Base-by-base conservation (phyloP, 495 filamentous ascomycete species). In the Tuber umbilicatum region DNA sequence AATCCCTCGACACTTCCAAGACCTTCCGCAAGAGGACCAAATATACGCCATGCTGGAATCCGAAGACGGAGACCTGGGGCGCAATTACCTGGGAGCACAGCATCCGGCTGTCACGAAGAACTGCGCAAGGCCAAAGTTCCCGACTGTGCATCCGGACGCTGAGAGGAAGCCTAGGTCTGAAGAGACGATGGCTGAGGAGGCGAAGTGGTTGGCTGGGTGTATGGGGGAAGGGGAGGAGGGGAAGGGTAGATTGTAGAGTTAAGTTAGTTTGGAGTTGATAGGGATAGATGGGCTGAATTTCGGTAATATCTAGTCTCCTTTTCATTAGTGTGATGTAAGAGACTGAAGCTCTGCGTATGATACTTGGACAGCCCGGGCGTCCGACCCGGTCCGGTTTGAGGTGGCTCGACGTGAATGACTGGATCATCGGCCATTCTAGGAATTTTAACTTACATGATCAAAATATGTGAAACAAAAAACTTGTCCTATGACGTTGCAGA, bases 31-130 rank as follows among this genome's bases (percentile, higher is more conserved):
- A 75, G 84, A 85, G 27, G 88, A 90, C 76, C 84, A 84, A 76
- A 88, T 98, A 70, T 97, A 98, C 84, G 88, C 89, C 73, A 85
- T 91, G 86, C 85, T 97, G 83, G 93, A 97, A 81, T 89, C 87
- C 45, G 93, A 96, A 82, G 91, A 92, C 76, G 94, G 93, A 16
- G 90, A 97, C 85, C 85, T 97, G n/a, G 89, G 89, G 19, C 86
- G 86, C 67, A 87, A 86, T 71, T 83, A 88, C 79, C 86, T 85
- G 82, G 88, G 89, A 40, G 68, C 69, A 1, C 69, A 69, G 14
- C 7, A 55, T 35, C 70, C 70, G 4, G 40, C 27, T 16, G 23
- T 60, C 42, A 31, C 21, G 4, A 2, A 41, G 6, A 60, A 74
- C 35, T 17, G 42, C 69, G 42, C 72, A 78, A 85, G 84, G 74